These are phyloP conservation scores for Yamadazyma jaroonii DNA, from an alignment of 1,139 yeast genomes.

Conservation along the genomic window DNA sequence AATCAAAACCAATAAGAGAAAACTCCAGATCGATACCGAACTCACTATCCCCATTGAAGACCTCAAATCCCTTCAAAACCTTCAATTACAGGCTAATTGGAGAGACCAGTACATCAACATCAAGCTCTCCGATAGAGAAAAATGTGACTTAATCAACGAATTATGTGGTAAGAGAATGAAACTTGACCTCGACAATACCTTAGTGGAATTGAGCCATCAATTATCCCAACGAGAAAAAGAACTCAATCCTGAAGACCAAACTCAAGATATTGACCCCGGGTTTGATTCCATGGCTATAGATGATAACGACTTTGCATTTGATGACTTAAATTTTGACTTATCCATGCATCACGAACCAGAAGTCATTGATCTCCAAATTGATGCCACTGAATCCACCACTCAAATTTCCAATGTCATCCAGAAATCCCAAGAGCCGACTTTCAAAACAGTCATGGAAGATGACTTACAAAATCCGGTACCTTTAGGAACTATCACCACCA, in stretches of 20 bases:
- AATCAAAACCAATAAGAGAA: conserved; percentile 39
- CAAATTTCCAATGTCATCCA: conserved; percentile 12
- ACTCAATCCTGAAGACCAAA: conserved; percentile 15
- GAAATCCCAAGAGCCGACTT: conserved; percentile 15
- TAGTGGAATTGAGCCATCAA: conserved; percentile 30
- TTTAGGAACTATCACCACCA: conserved; percentile 24
- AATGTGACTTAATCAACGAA: conserved; percentile 34
- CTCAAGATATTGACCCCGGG: not conserved
- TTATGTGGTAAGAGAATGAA: conserved; percentile 29
- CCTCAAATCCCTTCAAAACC: conserved; percentile 30
- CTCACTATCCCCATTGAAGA: conserved; percentile 34
- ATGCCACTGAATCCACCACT: conserved; percentile 11
- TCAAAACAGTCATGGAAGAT: conserved; percentile 40
- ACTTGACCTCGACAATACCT: conserved; percentile 35
- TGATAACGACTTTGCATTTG: conserved; percentile 6
- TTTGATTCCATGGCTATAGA: not conserved
- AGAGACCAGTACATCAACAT: conserved; percentile 21
- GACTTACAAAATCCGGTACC: conserved; percentile 30
- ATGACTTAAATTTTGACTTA: conserved; percentile 37
- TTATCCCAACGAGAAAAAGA: conserved; percentile 25
- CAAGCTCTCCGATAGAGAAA: conserved; percentile 30
- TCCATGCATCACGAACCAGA: conserved; percentile 40
- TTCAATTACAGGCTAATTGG: conserved; percentile 19
- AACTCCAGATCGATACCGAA: conserved; percentile 32
- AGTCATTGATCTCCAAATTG: conserved; percentile 6